These are phyloP conservation scores for Mycena sp. DNA, from an alignment of 1,284 basidiomycete genomes.

Conservation along the genomic window DNA sequence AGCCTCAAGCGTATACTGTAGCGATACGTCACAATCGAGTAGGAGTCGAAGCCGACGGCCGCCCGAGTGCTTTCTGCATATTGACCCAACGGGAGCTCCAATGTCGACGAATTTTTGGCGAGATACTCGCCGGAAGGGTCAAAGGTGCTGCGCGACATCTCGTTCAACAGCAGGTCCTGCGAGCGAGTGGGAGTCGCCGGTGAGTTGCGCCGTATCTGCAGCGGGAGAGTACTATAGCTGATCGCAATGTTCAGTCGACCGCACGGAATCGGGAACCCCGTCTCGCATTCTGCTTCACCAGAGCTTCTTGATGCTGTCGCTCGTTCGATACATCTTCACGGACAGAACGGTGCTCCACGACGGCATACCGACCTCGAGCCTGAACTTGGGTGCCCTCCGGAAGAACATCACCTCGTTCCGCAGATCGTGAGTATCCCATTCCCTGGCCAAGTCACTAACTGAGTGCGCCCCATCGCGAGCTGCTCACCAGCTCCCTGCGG, in stretches of 20 bases:
- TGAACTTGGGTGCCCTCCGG: constrained; percentile 75
- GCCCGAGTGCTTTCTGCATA: constrained; percentile 65
- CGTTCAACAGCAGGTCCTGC: constrained; percentile 56
- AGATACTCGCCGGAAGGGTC: constrained; percentile 53
- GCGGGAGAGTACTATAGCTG: not conserved
- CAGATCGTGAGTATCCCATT: constrained; percentile 52
- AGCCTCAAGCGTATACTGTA: constrained; percentile 28
- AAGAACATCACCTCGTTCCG: constrained; percentile 69
- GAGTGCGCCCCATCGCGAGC: constrained; percentile 60
- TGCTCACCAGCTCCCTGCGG: constrained; percentile 65
- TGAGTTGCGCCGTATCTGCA: constrained; percentile 22
- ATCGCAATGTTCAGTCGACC: constrained; percentile 50
- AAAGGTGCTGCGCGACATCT: too few relatives aligned
- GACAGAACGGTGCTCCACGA: constrained; percentile 69
- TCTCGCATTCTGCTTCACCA: constrained; percentile 28
- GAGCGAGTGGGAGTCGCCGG: constrained; percentile 61
- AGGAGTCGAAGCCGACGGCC: constrained; percentile 23
- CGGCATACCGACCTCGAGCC: constrained; percentile 49
- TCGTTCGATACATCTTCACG: constrained; percentile 66
- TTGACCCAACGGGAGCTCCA: constrained; percentile 71
- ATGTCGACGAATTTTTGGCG: constrained; percentile 61
- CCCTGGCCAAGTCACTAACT: constrained; percentile 42
- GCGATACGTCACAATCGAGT: constrained; percentile 20
- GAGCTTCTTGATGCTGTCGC: constrained; percentile 59
- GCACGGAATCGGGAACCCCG: constrained; percentile 67